Percentiles rank a stretch among this genome's conserved stretches.
phyloP scores from a whole-genome alignment of 139 green algal species.

The Chlamydomonas incerta region DNA sequence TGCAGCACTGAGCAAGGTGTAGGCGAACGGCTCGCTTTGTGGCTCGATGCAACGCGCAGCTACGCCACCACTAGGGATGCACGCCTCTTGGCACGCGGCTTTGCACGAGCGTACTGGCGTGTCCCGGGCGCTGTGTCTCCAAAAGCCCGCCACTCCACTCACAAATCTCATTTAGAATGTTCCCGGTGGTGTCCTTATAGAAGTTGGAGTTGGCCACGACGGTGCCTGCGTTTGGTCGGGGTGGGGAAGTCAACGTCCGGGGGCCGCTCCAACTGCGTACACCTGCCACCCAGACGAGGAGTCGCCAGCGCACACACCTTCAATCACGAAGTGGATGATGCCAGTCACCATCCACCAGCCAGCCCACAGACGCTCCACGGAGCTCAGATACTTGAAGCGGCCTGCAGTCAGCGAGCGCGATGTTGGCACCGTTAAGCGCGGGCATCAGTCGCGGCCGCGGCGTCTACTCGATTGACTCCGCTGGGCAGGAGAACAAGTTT shows the following conservation, averaged over 20 bases:
- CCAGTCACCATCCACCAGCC: slow-evolving; percentile 81
- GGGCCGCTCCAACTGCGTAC: slow-evolving; percentile 2
- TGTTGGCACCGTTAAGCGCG: too few relatives aligned
- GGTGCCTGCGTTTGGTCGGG: slow-evolving; percentile 37
- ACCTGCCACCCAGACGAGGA: background rate
- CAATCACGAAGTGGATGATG: slow-evolving; percentile 88
- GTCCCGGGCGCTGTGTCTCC: too few relatives aligned
- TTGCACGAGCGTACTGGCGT: too few relatives aligned
- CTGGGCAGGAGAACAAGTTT: too few relatives aligned
- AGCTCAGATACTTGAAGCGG: slow-evolving; percentile 53
- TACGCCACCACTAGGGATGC: too few relatives aligned
- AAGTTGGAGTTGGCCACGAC: slow-evolving; percentile 82
- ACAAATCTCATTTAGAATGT: slow-evolving; percentile 87
- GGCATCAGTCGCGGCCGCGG: too few relatives aligned
- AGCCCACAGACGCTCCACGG: slow-evolving; percentile 60
- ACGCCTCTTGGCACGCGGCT: too few relatives aligned
- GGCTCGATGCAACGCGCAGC: too few relatives aligned
- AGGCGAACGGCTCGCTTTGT: background rate
- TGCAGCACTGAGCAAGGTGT: background rate
- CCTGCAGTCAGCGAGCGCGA: slow-evolving; percentile 31
- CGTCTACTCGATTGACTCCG: too few relatives aligned
- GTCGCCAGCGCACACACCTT: slow-evolving; percentile 62
- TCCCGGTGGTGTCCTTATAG: slow-evolving; percentile 73
- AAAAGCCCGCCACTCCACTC: background rate
- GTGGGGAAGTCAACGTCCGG: slow-evolving; percentile 32